Percentiles rank a stretch among this genome's conserved stretches.
phyloP scores from a whole-genome alignment of 371 early-diverging fungal species.

The Funneliformis caledonium region DNA sequence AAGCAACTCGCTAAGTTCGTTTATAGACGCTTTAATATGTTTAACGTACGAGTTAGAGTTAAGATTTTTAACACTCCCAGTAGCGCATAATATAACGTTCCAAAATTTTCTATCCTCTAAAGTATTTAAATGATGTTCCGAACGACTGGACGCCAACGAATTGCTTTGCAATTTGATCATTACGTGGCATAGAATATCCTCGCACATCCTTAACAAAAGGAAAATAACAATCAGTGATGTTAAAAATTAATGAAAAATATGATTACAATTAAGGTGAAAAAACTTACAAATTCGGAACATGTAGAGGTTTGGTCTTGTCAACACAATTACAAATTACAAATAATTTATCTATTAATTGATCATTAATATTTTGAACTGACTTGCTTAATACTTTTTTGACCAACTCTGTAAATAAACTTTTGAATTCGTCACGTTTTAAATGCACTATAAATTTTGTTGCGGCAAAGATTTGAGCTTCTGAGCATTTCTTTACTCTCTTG shows the following conservation, averaged over 20 bases:
- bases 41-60: neutral
- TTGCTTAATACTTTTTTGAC: neutral
- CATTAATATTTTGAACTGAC: neutral
- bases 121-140: conserved; percentile 5
- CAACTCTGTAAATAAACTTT: neutral
- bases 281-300: conserved; percentile 31
- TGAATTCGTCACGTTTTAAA: neutral
- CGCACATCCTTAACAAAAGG: conserved; percentile 13
- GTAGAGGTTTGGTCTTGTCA: neutral
- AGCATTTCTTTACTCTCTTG: neutral
- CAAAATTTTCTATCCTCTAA: neutral
- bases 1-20: neutral
- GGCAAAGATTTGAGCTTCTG: neutral
- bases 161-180: conserved; percentile 10
- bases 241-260: neutral
- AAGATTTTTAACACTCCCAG: neutral
- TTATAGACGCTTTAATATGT: neutral
- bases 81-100: conserved; percentile 1
- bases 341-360: conserved; percentile 29
- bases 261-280: neutral
- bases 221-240: neutral
- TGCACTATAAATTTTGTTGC: neutral
- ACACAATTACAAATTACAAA: conserved; percentile 4
- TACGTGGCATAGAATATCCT: neutral
- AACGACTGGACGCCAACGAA: neutral